Evolutionary conservation across 306 rosid genomes (phyloP).

Genomic region (Vigna unguiculata): DNA sequence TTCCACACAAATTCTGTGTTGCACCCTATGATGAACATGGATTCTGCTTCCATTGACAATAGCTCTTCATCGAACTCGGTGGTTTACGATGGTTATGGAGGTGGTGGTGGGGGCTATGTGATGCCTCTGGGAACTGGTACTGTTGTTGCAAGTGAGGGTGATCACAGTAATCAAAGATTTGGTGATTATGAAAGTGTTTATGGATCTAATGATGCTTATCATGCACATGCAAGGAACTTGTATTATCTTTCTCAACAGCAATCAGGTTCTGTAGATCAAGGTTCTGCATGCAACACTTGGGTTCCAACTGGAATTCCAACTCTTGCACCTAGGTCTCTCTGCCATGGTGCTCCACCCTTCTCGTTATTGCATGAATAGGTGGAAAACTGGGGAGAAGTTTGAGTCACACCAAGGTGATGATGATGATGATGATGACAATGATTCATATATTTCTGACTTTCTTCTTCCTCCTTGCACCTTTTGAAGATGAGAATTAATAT

Average conservation of each 20-base stretch:
- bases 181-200: constrained; percentile 58
- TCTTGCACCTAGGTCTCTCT: constrained; percentile 62
- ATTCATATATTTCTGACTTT: constrained; percentile 32
- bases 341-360: constrained; percentile 66
- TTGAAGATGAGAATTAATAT: constrained; percentile 39
- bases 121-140: constrained; percentile 53
- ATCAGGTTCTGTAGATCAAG: constrained; percentile 44
- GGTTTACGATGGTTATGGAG: constrained; percentile 45
- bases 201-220: constrained; percentile 54
- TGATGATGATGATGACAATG: constrained; percentile 9
- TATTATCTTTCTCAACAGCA: constrained; percentile 60
- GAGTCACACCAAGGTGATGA: constrained; percentile 15
- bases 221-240: constrained; percentile 54
- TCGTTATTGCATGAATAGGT: constrained; percentile 71
- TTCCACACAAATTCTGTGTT: constrained; percentile 55
- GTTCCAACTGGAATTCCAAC: constrained; percentile 78
- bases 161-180: constrained; percentile 46
- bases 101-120: constrained; percentile 48
- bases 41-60: constrained; percentile 67
- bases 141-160: constrained; percentile 37
- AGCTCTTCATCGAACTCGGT: constrained; percentile 59
- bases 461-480: constrained; percentile 22
- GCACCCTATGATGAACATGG: constrained; percentile 57
- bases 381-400: constrained; percentile 16
- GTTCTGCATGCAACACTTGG: constrained; percentile 62